These are phyloP conservation scores for Paxillus rubicundulus DNA, from an alignment of 768 basidiomycete species.

Conservation along the genomic window DNA sequence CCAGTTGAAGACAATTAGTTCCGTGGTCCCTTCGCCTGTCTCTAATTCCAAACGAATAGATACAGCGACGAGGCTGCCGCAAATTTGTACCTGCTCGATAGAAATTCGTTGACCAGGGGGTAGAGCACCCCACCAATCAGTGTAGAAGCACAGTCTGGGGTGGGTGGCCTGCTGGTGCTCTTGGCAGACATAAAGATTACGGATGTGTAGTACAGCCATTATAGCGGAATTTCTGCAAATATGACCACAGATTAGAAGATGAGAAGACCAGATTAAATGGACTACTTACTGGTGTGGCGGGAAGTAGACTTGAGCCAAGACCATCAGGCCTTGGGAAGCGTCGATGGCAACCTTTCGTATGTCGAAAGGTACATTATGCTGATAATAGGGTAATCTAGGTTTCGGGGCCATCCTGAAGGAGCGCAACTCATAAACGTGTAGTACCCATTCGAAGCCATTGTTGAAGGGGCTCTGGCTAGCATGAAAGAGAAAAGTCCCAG, in stretches of 20 bases:
- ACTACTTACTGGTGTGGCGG: constrained; percentile 25
- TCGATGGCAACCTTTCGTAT: constrained; percentile 34
- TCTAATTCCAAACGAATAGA: constrained; percentile 32
- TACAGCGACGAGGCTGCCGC: constrained; percentile 20
- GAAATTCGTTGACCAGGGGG: constrained; percentile 33
- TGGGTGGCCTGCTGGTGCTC: constrained; percentile 47
- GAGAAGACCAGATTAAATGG: neutral
- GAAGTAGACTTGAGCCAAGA: constrained; percentile 30
- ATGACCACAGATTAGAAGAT: neutral
- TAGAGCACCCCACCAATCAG: constrained; percentile 34
- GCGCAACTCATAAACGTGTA: constrained; percentile 34
- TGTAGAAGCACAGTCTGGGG: constrained; percentile 27
- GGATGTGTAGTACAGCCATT: constrained; percentile 42
- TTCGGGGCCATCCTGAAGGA: constrained; percentile 28
- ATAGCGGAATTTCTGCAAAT: constrained; percentile 25
- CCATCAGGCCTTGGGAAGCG: constrained; percentile 28
- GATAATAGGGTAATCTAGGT: constrained; percentile 28
- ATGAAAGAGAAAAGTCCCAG: constrained; percentile 33
- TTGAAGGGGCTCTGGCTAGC: constrained; percentile 32
- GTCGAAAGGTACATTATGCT: constrained; percentile 33
- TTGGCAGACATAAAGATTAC: constrained; percentile 53
- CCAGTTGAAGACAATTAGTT: constrained; percentile 31
- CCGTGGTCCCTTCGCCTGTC: constrained; percentile 32
- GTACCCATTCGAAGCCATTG: constrained; percentile 31
- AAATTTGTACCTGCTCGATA: constrained; percentile 29